Evolutionary conservation across 2,329 filamentous ascomycete genomes (phyloP), one percentile per base, ranked within the genome.

Genomic region (Graphilbum sp.): DNA sequence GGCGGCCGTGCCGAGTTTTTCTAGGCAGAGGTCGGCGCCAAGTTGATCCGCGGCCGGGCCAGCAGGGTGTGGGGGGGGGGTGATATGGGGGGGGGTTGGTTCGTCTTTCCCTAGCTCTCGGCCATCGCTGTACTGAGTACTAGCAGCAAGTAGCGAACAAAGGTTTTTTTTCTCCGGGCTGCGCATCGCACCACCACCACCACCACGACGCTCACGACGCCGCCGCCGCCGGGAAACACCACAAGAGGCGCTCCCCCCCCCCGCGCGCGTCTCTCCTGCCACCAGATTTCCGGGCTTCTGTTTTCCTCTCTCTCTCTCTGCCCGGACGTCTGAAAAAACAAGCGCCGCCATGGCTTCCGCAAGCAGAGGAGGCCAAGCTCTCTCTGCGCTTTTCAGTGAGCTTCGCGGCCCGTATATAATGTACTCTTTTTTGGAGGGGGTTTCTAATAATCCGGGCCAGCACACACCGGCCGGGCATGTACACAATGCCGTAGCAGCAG

Each of bases 321-420:
- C 18, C 8, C 16, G 10, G 13, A 7, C 23, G 18, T n/a, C n/a
- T n/a, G n/a, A n/a, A n/a, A n/a, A n/a, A n/a, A 15, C 25, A 41
- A 40, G 13, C 5, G 13, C 13, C 27, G 27, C 21, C n/a, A 70
- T 75, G 71, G 60, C 66, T 47, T 63, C 66, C 47, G 64, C 68
- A 49, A 71, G 69, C 59, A 69, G 70, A 62, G 69, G 71, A 46
- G 55, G 64, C 46, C 61, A 56, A 51, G 62, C 63, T 52, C 54
- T 65, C 42, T 59, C 63, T 49, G 59, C 60, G 45, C 56, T 67
- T 39, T 48, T 75, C 41, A 60, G 61, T 52, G 60, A 29, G 27
- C 15, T 29, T 29, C 6, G 5, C 13, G 11, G 10, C 27, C 27
- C 15, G 72, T n/a, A n/a, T n/a, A n/a, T n/a, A n/a, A n/a, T n/a